phyloP scores from a whole-genome alignment of 164 flowering plant genomes.

The Magnolia changhungtana region DNA sequence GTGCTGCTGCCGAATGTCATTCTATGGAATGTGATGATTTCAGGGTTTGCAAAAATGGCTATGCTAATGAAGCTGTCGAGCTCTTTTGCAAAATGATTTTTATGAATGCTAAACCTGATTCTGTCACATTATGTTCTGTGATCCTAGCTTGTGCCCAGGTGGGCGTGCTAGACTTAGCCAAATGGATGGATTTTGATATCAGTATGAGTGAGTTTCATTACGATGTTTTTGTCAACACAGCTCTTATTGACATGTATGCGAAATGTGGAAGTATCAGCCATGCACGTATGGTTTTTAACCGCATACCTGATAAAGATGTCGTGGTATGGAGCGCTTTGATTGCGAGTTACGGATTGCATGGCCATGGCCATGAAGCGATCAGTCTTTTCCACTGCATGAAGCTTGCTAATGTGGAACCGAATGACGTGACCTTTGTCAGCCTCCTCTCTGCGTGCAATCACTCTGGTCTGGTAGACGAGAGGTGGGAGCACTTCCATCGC shows the following conservation, averaged over 20 bases:
- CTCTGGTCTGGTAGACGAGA: constrained; percentile 28
- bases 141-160: constrained; percentile 32
- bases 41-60: constrained; percentile 38
- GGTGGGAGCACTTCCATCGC: constrained; percentile 28
- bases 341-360: constrained; percentile 34
- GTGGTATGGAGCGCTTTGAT: constrained; percentile 37
- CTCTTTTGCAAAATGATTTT: constrained; percentile 25
- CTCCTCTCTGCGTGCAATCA: constrained; percentile 34
- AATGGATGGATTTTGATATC: constrained; percentile 28
- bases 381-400: constrained; percentile 27
- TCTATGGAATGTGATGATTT: constrained; percentile 36
- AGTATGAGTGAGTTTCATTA: constrained; percentile 15
- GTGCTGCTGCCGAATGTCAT: constrained; percentile 19
- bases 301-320: constrained; percentile 26
- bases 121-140: constrained; percentile 24
- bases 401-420: constrained; percentile 24
- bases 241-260: constrained; percentile 42
- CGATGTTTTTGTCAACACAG: constrained; percentile 34
- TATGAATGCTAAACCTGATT: constrained; percentile 23
- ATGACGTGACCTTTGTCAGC: constrained; percentile 33
- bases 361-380: constrained; percentile 31
- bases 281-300: constrained; percentile 27
- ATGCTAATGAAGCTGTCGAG: constrained; percentile 27
- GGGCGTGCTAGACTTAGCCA: constrained; percentile 28
- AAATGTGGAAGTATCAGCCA: constrained; percentile 34